Evolutionary conservation across 306 rosid genomes (phyloP).

Genomic region (Trifolium dubium): DNA sequence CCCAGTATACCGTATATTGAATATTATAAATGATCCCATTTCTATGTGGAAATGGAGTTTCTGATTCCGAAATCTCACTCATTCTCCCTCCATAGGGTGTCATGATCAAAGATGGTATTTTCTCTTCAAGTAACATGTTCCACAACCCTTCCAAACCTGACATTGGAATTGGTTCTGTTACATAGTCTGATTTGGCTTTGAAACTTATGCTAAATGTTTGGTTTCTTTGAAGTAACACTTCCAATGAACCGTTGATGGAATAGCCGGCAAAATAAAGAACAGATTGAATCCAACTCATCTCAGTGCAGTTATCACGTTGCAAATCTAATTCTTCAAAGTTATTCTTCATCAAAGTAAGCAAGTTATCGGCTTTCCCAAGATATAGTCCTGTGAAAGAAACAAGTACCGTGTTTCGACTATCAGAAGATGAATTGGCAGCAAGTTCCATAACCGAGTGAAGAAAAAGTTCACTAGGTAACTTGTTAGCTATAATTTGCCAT

Average conservation of each 20-base stretch:
- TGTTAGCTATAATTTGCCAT: constrained; percentile 49
- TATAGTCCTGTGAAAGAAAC: constrained; percentile 42
- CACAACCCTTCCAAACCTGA: constrained; percentile 41
- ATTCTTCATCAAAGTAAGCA: constrained; percentile 15
- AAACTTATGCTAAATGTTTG: constrained; percentile 24
- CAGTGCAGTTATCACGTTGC: constrained; percentile 13
- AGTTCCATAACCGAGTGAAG: constrained; percentile 27
- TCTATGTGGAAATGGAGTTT: constrained; percentile 55
- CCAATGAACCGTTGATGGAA: constrained; percentile 4
- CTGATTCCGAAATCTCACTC: constrained; percentile 48
- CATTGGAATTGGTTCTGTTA: constrained; percentile 29
- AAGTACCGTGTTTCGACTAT: constrained; percentile 1
- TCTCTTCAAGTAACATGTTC: constrained; percentile 34
- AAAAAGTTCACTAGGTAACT: constrained; percentile 39
- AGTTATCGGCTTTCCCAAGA: constrained; percentile 33
- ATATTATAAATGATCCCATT: constrained; percentile 45
- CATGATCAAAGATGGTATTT: constrained; percentile 35
- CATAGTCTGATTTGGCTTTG: constrained; percentile 51
- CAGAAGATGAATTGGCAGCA: constrained; percentile 24
- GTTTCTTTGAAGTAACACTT: constrained; percentile 42
- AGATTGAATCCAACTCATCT: constrained; percentile 50
- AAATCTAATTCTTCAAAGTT: constrained; percentile 36
- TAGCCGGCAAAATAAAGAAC: constrained; percentile 33
- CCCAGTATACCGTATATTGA: constrained; percentile 60
- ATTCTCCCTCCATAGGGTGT: constrained; percentile 55